phyloP scores from a whole-genome alignment of 2,329 filamentous ascomycete species.

The Graphilbum ipis-grandicollis region DNA sequence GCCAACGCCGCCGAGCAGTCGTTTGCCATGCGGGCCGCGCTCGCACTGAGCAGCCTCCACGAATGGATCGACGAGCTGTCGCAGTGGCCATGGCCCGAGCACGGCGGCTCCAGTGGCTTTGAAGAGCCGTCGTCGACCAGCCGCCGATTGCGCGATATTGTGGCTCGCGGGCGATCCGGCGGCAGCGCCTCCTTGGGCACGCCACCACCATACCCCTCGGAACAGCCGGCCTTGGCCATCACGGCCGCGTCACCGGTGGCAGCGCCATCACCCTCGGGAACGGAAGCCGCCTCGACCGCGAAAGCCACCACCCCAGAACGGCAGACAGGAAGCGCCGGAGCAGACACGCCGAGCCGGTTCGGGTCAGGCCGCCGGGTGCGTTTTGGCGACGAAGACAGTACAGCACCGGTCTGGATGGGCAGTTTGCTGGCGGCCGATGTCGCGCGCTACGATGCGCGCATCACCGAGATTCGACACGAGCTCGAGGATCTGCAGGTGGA shows the following conservation, averaged over 20 bases:
- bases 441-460: constrained; percentile 48
- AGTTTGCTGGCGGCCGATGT: constrained; percentile 51
- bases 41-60: constrained; percentile 53
- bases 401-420: constrained; percentile 52
- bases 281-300: no score
- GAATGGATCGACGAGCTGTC: constrained; percentile 60
- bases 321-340: no score
- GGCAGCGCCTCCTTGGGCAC: no score
- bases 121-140: constrained; percentile 20
- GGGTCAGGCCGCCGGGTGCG: no score
- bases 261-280: no score
- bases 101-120: constrained; percentile 33
- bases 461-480: constrained; percentile 55
- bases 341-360: no score
- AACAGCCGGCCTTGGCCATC: neutral
- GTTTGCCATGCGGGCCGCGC: constrained; percentile 52
- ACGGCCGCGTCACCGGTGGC: constrained; percentile 1
- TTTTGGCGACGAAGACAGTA: no score
- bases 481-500: constrained; percentile 60
- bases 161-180: neutral
- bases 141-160: neutral
- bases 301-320: constrained; percentile 3
- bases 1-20: constrained; percentile 50
- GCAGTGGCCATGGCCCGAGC: constrained; percentile 37
- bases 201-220: neutral